Conservation (phyloP, 2,329 filamentous ascomycete species). For the Xylaria sp. region DNA sequence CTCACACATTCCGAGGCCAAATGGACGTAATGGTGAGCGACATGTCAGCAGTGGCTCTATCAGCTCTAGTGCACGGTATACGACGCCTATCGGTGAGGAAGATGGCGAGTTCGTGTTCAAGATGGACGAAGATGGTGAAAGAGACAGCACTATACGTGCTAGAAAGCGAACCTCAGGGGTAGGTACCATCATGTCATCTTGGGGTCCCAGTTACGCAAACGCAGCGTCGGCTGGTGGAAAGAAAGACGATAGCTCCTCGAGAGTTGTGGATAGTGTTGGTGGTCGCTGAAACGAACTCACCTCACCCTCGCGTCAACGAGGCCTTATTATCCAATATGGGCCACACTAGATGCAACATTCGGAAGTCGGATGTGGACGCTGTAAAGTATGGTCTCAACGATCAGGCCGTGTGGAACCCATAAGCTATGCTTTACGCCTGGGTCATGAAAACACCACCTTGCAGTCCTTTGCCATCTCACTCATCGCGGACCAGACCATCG, state of each 20-base stretch:
- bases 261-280: conserved; percentile 40
- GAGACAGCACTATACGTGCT: conserved; percentile 50
- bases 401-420: conserved; percentile 5
- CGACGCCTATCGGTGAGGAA: conserved; percentile 70
- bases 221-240: conserved; percentile 38
- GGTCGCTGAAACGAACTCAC: conserved; percentile 34
- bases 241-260: conserved; percentile 38
- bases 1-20: conserved; percentile 49
- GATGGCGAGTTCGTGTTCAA: conserved; percentile 68
- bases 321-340: conserved; percentile 2
- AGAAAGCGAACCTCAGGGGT: conserved; percentile 57
- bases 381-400: conserved; percentile 19
- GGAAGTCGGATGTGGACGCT: conserved; percentile 12
- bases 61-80: conserved; percentile 63
- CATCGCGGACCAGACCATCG: conserved; percentile 16
- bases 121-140: conserved; percentile 68
- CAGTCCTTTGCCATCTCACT: conserved; percentile 15
- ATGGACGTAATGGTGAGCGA: conserved; percentile 56
- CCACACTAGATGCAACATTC: conserved; percentile 8
- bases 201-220: conserved; percentile 44
- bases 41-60: conserved; percentile 66
- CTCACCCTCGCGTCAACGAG: background rate
- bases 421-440: conserved; percentile 24
- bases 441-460: conserved; percentile 21
- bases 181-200: conserved; percentile 36